Conservation (phyloP, 2,329 filamentous ascomycete genomes). For the Leptosphaerulina australis region DNA sequence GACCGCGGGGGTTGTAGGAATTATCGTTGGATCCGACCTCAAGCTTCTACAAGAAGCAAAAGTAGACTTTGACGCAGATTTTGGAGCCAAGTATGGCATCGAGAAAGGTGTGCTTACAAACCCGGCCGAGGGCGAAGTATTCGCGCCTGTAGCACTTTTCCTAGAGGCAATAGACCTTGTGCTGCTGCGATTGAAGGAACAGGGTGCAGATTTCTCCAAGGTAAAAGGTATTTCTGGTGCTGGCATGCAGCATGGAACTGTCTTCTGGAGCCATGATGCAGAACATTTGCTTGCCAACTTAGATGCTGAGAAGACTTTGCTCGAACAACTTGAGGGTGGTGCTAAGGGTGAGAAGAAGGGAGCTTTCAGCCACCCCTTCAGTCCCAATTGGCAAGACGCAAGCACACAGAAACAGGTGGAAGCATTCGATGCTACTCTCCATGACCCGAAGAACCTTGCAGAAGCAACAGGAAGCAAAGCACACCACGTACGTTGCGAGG, state of each 20-base stretch:
- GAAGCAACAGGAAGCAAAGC: constrained; percentile 86
- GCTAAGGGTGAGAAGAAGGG: constrained; percentile 50
- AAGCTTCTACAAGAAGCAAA: constrained; percentile 83
- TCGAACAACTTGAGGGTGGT: constrained; percentile 68
- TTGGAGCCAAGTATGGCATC: constrained; percentile 66
- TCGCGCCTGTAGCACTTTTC: constrained; percentile 92
- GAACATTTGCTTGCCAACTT: constrained; percentile 68
- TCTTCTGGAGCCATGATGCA: constrained; percentile 83
- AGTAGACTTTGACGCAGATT: constrained; percentile 93
- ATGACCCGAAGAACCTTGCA: constrained; percentile 71
- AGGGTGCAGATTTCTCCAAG: constrained; percentile 72
- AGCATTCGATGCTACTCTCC: constrained; percentile 77
- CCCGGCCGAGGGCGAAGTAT: constrained; percentile 83
- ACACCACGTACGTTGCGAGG: constrained; percentile 74
- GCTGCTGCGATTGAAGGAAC: constrained; percentile 71
- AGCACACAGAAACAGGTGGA: constrained; percentile 94
- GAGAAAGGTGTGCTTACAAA: constrained; percentile 88
- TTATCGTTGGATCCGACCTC: constrained; percentile 83
- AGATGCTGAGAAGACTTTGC: constrained; percentile 65
- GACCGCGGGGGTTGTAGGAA: constrained; percentile 58
- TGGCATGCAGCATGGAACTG: constrained; percentile 96
- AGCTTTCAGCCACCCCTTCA: constrained; percentile 82
- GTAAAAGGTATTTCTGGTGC: constrained; percentile 87
- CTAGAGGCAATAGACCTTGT: constrained; percentile 90
- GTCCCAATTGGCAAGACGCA: constrained; percentile 97